Percentiles rank a stretch among this genome's conserved stretches.
Evolutionary conservation across 495 filamentous ascomycete species (phyloP).

Genomic region (Sabuloglossum arenarium): DNA sequence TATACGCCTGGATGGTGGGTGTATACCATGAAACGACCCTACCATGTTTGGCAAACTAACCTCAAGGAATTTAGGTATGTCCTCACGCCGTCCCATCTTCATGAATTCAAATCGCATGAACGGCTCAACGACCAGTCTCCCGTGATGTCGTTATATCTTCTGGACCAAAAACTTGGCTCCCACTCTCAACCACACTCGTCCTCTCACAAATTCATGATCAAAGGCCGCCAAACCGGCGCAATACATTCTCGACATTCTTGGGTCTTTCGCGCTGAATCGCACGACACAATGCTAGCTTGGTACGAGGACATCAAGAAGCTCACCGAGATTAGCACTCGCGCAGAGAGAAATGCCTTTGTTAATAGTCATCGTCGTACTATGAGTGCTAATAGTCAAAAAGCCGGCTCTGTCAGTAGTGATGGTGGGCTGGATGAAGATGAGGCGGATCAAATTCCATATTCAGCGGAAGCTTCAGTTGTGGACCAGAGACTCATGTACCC

Average conservation of each 20-base stretch:
- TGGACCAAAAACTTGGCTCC: conserved; percentile 86
- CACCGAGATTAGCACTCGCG: conserved; percentile 60
- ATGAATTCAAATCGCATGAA: conserved; percentile 92
- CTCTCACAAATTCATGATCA: conserved; percentile 96
- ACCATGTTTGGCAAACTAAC: conserved; percentile 8
- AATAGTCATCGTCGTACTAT: conserved; percentile 52
- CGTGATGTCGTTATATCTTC: conserved; percentile 88
- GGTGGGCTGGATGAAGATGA: conserved; percentile 75
- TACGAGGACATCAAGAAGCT: conserved; percentile 78
- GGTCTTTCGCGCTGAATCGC: conserved; percentile 89
- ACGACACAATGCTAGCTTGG: conserved; percentile 96
- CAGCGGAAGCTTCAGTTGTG: conserved; percentile 31
- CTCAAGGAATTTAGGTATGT: conserved; percentile 53
- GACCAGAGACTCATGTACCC: conserved; percentile 11
- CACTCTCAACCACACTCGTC: conserved; percentile 66
- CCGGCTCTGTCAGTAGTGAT: conserved; percentile 44
- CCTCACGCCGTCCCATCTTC: conserved; percentile 83
- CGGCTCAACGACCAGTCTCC: conserved; percentile 48
- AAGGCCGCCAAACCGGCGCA: conserved; percentile 77
- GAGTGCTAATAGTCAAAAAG: conserved; percentile 44
- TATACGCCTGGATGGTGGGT: conserved; percentile 90
- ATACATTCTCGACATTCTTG: conserved; percentile 94
- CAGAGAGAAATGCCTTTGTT: conserved; percentile 75
- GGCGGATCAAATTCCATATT: conserved; percentile 52
- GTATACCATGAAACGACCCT: conserved; percentile 1